Evolutionary conservation across 805 yeast species (phyloP), one percentile per base, ranked within the genome.

Genomic region (Yarrowia osloensis): DNA sequence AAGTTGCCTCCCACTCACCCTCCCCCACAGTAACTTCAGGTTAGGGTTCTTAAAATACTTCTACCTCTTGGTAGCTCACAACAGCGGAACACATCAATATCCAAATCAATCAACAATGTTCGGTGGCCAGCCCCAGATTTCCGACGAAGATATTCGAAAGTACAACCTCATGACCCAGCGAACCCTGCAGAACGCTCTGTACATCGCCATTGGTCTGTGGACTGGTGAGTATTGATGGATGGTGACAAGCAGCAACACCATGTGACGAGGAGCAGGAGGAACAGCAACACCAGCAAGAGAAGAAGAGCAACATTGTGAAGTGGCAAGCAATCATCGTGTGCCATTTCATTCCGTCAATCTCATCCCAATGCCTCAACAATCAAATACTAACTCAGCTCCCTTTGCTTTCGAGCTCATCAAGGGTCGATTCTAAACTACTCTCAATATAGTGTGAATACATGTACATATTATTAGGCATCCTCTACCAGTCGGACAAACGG

Each of bases 181-280:
- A 67, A 73, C 73, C 37, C 71, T 79, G 57, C 57, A 69, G 62
- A 73, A 73, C 67, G 74, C 79, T 46, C 69, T 75, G 39, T 73
- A 70, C 67, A 67, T 73, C 26, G 80, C 79, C 31, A 77, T 73
- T 39, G 79, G 78, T n/a, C 73, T 79, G 40, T 79, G 81, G 80
- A 70, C 77, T 46, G 76, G 78, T 76, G 68, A 54, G 74, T 71
- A 13, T 6, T 15, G 24, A 12, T 24, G 33, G 22, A 29, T n/a
- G n/a, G 13, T 22, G 21, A 22, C 42, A n/a, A 24, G 21, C 17
- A 13, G 35, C 35, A 33, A 33, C 35, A 28, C 31, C 4, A 28
- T 8, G 8, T 6, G 31, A 28, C 31, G 31, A 31, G n/a, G n/a
- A n/a, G n/a, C n/a, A n/a, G n/a, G n/a, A n/a, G n/a, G n/a, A n/a